Evolutionary conservation across 129 eudicot species (phyloP), one percentile per base, ranked within the genome.

Genomic region (Erigeron canadensis): DNA sequence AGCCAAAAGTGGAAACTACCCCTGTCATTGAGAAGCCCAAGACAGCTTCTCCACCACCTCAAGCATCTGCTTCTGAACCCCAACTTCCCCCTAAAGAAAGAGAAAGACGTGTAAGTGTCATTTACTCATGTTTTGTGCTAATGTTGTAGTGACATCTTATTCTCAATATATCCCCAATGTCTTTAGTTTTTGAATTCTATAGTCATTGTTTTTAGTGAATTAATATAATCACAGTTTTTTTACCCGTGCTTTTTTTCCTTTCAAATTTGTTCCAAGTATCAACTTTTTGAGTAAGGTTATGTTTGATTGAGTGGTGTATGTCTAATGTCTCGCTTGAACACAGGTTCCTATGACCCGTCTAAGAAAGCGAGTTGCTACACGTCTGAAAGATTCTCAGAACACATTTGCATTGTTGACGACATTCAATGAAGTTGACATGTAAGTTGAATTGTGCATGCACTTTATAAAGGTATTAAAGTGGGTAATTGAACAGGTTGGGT

Each of bases 301-400:
- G 75, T 42, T 53, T 70, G 6, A 41, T 19, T 11, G 54, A 58
- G 66, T 70, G 75, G 65, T 55, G 50, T 23, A 19, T 70, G 51
- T 54, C 22, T 55, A 21, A 54, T 55, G 51, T 40, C 28, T 55
- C 55, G 65, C 42, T 55, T 12, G 55, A 74, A 53, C 70, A 21
- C 79, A 89, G 98, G 98, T 92, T 77, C 96, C 98, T 21, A 92
- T 92, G 98, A 89, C 98, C 23, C 89, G 98, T 71, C 89, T 93
- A 37, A 89, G 98, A 73, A 93, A 93, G 78, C 80, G 98, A 73
- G 98, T 93, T 72, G 98, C 98, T 23, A 85, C 91, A 47, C 95
- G 96, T 53, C 84, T 93, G 84, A 93, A 93, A 70, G 98, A 93
- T 84, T 89, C 98, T 71, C 98, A 93, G 40, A 93, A 93, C 81